Evolutionary conservation across 73 alveolate genomes (phyloP), one percentile per base, ranked within the genome.

Genomic region (Uronychia setigera): DNA sequence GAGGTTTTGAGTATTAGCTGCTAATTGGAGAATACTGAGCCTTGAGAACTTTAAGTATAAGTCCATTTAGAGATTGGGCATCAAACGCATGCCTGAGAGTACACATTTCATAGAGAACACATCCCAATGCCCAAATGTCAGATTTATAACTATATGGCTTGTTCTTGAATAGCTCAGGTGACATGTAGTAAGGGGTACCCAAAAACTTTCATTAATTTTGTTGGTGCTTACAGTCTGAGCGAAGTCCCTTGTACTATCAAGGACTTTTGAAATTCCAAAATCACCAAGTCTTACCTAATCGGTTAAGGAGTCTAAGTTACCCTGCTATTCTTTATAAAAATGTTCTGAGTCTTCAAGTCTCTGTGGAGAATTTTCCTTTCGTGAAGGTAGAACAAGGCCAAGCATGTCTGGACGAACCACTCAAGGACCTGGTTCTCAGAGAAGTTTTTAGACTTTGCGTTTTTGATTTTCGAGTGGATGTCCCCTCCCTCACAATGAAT

Each of bases 111-210:
- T 95, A 98, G 57, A 98, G 91, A 59, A 97, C 96, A 88, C 99
- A 97, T 25, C 99, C 99, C 13, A 98, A 86, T 0, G 99, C 98
- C 99, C 99, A 98, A 30, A 98, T 97, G 92, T 98, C 99, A 78
- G 99, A 94, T 88, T 98, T 98, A 91, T 92, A 98, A 34, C 97
- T 84, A 92, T 98, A 98, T 60, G 99, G 99, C 90, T 95, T 95
- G 75, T 98, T 95, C 87, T 98, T 97, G 88, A 97, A 97, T 60
- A 97, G 96, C 84, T 98, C 99, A n/a, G 99, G 99, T 29, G 99
- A 97, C 99, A 98, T 97, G 88, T 97, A 97, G 81, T 96, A 94
- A 11, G 99, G 99, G 0, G 99, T 97, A 26, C 99, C 99, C 30
- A 98, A 95, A 80, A 97, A 94, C 67, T 46, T 11, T n/a, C n/a